Evolutionary conservation across 2,329 filamentous ascomycete species (phyloP).

Genomic region (Raffaelea albimanens): DNA sequence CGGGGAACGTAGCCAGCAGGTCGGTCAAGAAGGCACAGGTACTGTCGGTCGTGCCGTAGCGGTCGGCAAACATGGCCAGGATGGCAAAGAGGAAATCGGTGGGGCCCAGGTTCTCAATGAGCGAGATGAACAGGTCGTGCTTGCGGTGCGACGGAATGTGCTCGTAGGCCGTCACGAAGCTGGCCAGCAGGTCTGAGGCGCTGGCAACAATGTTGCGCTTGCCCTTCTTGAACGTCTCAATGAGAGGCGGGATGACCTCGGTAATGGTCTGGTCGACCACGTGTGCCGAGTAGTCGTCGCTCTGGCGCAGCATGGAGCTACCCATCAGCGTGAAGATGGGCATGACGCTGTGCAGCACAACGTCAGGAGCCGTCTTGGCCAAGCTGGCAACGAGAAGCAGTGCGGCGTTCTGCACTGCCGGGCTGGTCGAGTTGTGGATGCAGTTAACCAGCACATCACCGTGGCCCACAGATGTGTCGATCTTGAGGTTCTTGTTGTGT

Average conservation of each 20-base stretch:
- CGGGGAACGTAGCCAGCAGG: slow-evolving; percentile 62
- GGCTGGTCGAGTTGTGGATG: slow-evolving; percentile 82
- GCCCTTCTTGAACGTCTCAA: slow-evolving; percentile 73
- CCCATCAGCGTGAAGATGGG: slow-evolving; percentile 99
- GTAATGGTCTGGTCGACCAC: slow-evolving; percentile 94
- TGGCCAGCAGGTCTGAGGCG: slow-evolving; percentile 82
- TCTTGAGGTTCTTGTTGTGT: slow-evolving; percentile 46
- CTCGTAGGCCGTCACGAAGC: slow-evolving; percentile 92
- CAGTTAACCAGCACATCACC: slow-evolving; percentile 90
- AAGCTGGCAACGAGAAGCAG: slow-evolving; percentile 80
- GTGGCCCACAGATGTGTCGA: slow-evolving; percentile 72
- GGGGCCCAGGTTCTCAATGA: slow-evolving; percentile 76
- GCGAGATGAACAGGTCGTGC: slow-evolving; percentile 70
- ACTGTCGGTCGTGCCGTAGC: slow-evolving; percentile 68
- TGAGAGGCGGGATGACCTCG: slow-evolving; percentile 84
- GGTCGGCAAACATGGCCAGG: slow-evolving; percentile 81
- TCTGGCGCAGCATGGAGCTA: slow-evolving; percentile 78
- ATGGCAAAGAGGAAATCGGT: slow-evolving; percentile 84
- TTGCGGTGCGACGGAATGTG: slow-evolving; percentile 86
- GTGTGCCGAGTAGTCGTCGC: slow-evolving; percentile 93
- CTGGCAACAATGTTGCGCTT: slow-evolving; percentile 70
- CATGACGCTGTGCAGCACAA: slow-evolving; percentile 96
- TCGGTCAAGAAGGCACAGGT: slow-evolving; percentile 68
- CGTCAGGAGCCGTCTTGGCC: slow-evolving; percentile 77
- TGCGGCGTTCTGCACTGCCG: slow-evolving; percentile 87